Evolutionary conservation across 805 yeast species (phyloP).

Genomic region (Saccharomycopsis fermentans): DNA sequence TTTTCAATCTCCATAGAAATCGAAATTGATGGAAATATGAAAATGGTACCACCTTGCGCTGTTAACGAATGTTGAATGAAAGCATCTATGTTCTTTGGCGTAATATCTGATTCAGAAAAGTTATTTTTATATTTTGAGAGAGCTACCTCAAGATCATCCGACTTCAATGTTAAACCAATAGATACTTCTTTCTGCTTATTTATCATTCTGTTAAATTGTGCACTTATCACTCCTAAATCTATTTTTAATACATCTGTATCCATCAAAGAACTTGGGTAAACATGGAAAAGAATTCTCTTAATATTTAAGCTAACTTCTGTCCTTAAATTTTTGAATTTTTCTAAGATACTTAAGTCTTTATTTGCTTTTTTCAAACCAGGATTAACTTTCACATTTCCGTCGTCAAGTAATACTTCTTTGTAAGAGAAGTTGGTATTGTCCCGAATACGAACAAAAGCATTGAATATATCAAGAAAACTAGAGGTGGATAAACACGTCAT

Average conservation of each 20-base stretch:
- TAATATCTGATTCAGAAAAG: conserved; percentile 39
- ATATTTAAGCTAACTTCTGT: conserved; percentile 59
- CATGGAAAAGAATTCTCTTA: conserved; percentile 46
- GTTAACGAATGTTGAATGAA: conserved; percentile 46
- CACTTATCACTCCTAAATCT: conserved; percentile 44
- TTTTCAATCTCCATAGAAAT: conserved; percentile 74
- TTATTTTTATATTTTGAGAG: conserved; percentile 49
- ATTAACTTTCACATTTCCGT: conserved; percentile 37
- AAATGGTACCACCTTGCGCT: conserved; percentile 71
- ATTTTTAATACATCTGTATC: conserved; percentile 69
- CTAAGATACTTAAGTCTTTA: conserved; percentile 15
- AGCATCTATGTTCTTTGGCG: conserved; percentile 37
- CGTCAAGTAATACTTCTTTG: conserved; percentile 49
- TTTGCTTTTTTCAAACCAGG: neutral
- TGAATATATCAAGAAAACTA: conserved; percentile 66
- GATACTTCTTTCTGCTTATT: conserved; percentile 22
- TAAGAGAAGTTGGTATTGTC: conserved; percentile 68
- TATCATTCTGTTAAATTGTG: conserved; percentile 35
- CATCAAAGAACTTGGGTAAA: conserved; percentile 73
- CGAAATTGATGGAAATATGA: conserved; percentile 66
- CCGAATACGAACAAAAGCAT: conserved; percentile 57
- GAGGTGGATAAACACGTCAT: conserved; percentile 82
- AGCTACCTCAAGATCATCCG: conserved; percentile 57
- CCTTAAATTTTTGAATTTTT: conserved; percentile 30
- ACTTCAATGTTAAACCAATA: conserved; percentile 48